Evolutionary conservation across 176 grass and related monocot species (phyloP).

Genomic region (Elymus sibiricus): DNA sequence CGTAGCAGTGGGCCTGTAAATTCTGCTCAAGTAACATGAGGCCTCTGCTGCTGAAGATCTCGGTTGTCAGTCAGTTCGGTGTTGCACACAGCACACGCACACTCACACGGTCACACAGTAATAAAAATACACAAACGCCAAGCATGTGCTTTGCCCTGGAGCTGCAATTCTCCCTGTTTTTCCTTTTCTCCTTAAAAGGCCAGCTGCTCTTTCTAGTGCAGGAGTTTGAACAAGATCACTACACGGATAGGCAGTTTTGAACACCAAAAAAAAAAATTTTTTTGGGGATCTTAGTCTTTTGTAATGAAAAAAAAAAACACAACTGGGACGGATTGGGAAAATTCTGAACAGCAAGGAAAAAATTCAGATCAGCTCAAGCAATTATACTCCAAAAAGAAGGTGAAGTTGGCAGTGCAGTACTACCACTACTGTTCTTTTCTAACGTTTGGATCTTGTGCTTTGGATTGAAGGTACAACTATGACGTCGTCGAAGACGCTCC

Average conservation of each 20-base stretch:
- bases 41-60: not conserved
- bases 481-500: constrained; percentile 52
- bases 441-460: constrained; percentile 33
- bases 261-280: not conserved
- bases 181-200: not conserved
- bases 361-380: too few relatives aligned
- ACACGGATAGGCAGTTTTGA: not conserved
- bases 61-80: not conserved
- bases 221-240: not conserved
- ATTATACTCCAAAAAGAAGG: too few relatives aligned
- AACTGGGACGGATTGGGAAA: too few relatives aligned
- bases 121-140: constrained; percentile 24
- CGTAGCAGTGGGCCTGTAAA: constrained; percentile 26
- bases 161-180: not conserved
- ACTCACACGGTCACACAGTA: not conserved
- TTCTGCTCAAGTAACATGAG: not conserved
- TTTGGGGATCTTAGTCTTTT: not conserved
- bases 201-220: not conserved
- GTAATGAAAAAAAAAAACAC: not conserved
- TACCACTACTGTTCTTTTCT: not conserved
- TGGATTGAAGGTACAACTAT: constrained; percentile 55
- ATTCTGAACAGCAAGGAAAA: too few relatives aligned
- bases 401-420: not conserved
- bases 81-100: not conserved
- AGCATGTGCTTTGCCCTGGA: not conserved